Base-by-base conservation (phyloP, 257 asterid genomes). In the Plantago elongata region DNA sequence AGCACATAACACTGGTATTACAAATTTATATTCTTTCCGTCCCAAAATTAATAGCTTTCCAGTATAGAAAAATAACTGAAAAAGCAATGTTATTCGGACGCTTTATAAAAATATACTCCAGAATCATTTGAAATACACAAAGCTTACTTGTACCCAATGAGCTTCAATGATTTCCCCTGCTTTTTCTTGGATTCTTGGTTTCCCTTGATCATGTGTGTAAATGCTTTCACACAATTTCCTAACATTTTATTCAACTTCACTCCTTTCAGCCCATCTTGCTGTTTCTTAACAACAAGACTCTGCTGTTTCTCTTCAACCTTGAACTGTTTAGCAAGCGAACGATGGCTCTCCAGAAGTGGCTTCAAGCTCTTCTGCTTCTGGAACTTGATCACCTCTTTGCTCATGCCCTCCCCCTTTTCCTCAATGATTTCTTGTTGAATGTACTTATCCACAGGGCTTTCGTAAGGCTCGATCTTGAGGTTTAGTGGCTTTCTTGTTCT, bases 191-290 rank as follows among this genome's bases (percentile, higher is more conserved):
- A 56, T 64, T 75, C 69, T 45, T 72, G 71, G 67, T 79, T 88
- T n/a, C 83, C 77, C 79, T 81, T 88, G 59, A 88, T 72, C 71
- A 85, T 12, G 58, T 74, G 82, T 46, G 79, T 72, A 18, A 83
- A 65, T 27, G 74, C 54, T 57, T 71, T 68, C 1, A 69, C 76
- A 48, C 69, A 83, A 11, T 77, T 77, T 60, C 71, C 74, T 63
- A 75, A 69, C 72, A 75, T 66, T 37, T 54, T 68, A 17, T 79
- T 83, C 71, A 71, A 62, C 59, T 69, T 78, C 59, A 64, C 37
- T 61, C 67, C 72, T 29, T 66, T 59, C 42, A 55, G 38, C 9
- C 58, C 78, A 54, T 66, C 72, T 17, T 69, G 1, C 27, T 22
- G 48, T 16, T 54, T 66, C 59, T 63, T 73, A 34, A 65, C 72